A percentile compares a stretch with the other conserved stretches of the same genome.
These are phyloP conservation scores for Annulohypoxylon nitens DNA, from an alignment of 495 filamentous ascomycete species.

Conservation along the genomic window DNA sequence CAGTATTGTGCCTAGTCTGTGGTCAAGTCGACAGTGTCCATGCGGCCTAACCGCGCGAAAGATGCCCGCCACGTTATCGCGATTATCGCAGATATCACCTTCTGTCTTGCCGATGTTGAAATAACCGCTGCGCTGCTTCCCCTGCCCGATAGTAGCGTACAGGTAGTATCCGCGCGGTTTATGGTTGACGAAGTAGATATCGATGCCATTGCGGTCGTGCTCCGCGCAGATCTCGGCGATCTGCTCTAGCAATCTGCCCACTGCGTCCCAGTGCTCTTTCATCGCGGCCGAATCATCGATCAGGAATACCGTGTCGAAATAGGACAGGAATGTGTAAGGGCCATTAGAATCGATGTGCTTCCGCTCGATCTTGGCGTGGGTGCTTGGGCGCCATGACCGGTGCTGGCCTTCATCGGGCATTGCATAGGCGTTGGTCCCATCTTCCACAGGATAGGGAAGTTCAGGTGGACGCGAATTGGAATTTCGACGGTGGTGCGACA, in stretches of 20 bases:
- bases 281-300: constrained; percentile 93
- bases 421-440: background rate
- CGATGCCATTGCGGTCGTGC: constrained; percentile 83
- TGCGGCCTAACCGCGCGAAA: constrained; percentile 51
- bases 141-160: constrained; percentile 51
- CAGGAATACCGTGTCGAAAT: constrained; percentile 87
- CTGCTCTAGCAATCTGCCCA: constrained; percentile 72
- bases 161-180: constrained; percentile 49
- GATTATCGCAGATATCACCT: constrained; percentile 62
- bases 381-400: background rate
- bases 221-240: constrained; percentile 82
- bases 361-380: constrained; percentile 14
- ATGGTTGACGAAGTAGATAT: constrained; percentile 86
- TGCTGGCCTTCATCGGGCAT: background rate
- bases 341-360: constrained; percentile 57
- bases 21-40: constrained; percentile 63
- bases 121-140: constrained; percentile 66
- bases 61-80: constrained; percentile 67
- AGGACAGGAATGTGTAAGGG: constrained; percentile 79
- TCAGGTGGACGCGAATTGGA: background rate
- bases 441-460: constrained; percentile 3
- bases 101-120: constrained; percentile 74
- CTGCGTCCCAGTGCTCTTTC: constrained; percentile 80
- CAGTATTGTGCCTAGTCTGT: constrained; percentile 74
- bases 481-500: background rate